A percentile compares a stretch with the other conserved stretches of the same genome.
Conservation (phyloP, 2,329 filamentous ascomycete genomes). For the Stemphylium beticola region DNA sequence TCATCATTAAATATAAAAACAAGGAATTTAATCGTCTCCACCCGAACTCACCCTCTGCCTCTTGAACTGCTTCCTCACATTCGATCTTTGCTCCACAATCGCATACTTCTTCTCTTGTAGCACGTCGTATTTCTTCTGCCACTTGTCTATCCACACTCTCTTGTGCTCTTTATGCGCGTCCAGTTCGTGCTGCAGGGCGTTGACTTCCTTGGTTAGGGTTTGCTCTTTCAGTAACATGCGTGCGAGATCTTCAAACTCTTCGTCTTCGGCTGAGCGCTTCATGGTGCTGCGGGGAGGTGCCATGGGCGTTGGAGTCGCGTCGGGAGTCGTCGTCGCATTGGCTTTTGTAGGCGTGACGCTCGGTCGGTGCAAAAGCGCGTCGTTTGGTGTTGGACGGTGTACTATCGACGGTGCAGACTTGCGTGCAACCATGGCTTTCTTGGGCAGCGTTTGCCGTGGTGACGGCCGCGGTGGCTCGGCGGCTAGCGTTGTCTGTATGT, state of each 20-base stretch:
- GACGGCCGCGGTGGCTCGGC: not conserved
- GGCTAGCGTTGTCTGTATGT: slow-evolving; percentile 3
- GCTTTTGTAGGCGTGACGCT: not conserved
- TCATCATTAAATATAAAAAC: not conserved
- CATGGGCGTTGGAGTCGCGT: not conserved
- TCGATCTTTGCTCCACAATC: not conserved
- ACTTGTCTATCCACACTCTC: slow-evolving; percentile 8
- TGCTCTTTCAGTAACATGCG: slow-evolving; percentile 8
- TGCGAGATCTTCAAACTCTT: slow-evolving; percentile 10
- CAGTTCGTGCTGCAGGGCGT: slow-evolving; percentile 9
- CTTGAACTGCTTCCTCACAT: slow-evolving; percentile 15
- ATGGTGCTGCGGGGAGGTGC: not conserved
- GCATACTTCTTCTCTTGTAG: not conserved
- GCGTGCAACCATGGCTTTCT: not conserved
- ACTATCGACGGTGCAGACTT: not conserved
- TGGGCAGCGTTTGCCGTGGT: not conserved
- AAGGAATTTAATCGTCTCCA: not conserved
- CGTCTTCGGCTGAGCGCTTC: slow-evolving; percentile 20
- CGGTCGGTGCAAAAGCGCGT: not conserved
- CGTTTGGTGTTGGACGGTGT: not conserved
- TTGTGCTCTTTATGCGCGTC: slow-evolving; percentile 7
- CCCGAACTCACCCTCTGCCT: slow-evolving; percentile 6
- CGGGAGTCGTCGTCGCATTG: not conserved
- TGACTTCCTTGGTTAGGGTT: slow-evolving; percentile 14
- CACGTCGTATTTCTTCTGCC: not conserved